A percentile compares a stretch with the other conserved stretches of the same genome.
Evolutionary conservation across 768 basidiomycete species (phyloP).

Genomic region (Goffeauzyma gilvescens): DNA sequence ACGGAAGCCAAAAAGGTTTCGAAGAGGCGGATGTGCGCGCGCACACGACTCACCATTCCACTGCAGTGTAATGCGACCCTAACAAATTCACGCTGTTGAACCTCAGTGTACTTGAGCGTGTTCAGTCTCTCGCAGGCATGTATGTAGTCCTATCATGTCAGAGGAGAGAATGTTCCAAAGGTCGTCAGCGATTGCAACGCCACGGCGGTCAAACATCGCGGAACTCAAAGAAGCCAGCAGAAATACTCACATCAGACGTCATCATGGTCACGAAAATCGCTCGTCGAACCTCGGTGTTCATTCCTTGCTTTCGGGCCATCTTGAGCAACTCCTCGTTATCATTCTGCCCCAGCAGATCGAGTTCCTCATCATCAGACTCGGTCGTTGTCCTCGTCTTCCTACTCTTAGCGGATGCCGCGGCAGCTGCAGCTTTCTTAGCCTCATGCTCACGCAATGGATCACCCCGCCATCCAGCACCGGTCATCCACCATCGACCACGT

Average conservation of each 20-base stretch:
- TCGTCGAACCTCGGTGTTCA: constrained; percentile 91
- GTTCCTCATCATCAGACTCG: constrained; percentile 9
- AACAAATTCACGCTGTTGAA: constrained; percentile 88
- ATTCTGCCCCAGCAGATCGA: constrained; percentile 11
- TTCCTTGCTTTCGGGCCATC: constrained; percentile 83
- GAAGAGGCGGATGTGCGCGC: constrained; percentile 48
- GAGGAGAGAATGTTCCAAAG: too few relatives aligned
- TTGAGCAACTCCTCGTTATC: constrained; percentile 40
- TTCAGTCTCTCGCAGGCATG: constrained; percentile 82
- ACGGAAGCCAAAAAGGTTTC: neutral
- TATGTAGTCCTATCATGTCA: constrained; percentile 76
- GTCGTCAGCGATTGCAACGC: too few relatives aligned
- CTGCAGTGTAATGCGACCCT: constrained; percentile 82
- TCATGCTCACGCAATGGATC: constrained; percentile 58
- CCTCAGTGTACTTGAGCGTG: constrained; percentile 62
- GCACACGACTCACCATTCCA: constrained; percentile 18
- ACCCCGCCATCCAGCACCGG: constrained; percentile 88
- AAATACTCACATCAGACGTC: constrained; percentile 68
- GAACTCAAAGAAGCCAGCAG: neutral
- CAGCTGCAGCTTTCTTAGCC: constrained; percentile 14
- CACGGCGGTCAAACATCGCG: neutral
- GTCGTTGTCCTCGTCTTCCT: constrained; percentile 19
- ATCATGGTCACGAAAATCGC: constrained; percentile 84
- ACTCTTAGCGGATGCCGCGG: constrained; percentile 13
- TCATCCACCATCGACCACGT: constrained; percentile 96